Evolutionary conservation across 2,329 filamentous ascomycete species (phyloP).

Genomic region (Penicillium thymicola): DNA sequence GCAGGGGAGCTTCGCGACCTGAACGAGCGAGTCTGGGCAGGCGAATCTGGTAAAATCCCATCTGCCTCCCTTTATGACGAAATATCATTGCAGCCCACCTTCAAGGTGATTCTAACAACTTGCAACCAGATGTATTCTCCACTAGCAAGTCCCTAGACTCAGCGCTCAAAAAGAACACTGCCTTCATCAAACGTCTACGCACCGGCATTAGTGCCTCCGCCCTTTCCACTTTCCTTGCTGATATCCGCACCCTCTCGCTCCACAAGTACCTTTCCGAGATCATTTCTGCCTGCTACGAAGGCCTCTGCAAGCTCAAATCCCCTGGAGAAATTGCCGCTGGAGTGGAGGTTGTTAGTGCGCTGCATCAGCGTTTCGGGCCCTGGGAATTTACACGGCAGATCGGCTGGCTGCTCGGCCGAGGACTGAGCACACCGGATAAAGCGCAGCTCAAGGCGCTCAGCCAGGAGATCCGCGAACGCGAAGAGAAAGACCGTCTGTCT

Average conservation of each 20-base stretch:
- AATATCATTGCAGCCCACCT: constrained; percentile 7
- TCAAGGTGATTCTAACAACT: constrained; percentile 15
- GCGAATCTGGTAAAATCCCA: constrained; percentile 69
- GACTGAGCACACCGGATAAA: constrained; percentile 87
- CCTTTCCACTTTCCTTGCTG: constrained; percentile 78
- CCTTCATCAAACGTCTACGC: constrained; percentile 93
- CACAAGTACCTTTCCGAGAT: constrained; percentile 98
- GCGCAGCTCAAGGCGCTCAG: constrained; percentile 72
- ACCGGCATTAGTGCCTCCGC: constrained; percentile 80
- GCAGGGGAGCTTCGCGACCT: constrained; percentile 84
- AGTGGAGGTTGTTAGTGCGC: constrained; percentile 88
- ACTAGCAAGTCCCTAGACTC: constrained; percentile 82
- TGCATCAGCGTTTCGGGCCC: constrained; percentile 92
- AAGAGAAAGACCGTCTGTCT: constrained; percentile 88
- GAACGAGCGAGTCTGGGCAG: constrained; percentile 84
- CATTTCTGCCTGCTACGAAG: constrained; percentile 92
- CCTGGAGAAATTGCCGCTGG: constrained; percentile 89
- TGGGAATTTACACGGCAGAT: constrained; percentile 86
- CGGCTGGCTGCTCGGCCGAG: constrained; percentile 87
- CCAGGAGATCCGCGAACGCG: constrained; percentile 81
- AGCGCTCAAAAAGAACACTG: constrained; percentile 95
- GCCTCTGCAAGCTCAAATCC: constrained; percentile 84
- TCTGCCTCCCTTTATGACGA: constrained; percentile 12
- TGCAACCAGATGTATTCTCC: constrained; percentile 65
- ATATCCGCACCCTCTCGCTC: constrained; percentile 84